These are phyloP conservation scores for Leishmania turanica DNA, from an alignment of 208 protist species.

Conservation along the genomic window DNA sequence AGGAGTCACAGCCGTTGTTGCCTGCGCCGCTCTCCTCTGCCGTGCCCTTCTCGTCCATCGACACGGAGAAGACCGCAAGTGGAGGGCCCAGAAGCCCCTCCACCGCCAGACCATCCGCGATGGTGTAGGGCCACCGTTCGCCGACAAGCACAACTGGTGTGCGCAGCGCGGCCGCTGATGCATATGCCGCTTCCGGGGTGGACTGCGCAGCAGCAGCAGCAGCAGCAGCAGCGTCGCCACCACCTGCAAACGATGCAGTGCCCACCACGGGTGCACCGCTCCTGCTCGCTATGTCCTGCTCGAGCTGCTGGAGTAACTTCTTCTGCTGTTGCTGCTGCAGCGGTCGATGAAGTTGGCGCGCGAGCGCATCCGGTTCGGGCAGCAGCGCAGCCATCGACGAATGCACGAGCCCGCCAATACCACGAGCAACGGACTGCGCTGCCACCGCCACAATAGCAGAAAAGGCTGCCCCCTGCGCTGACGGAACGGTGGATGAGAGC, in stretches of 20 bases:
- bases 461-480: not conserved
- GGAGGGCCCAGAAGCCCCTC: slow-evolving; percentile 7
- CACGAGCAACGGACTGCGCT: slow-evolving; percentile 1
- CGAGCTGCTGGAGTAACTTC: not conserved
- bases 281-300: not conserved
- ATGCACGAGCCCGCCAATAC: not conserved
- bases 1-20: not conserved
- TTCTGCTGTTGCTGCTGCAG: slow-evolving; percentile 6
- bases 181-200: not conserved
- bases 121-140: slow-evolving; percentile 6
- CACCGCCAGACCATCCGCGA: slow-evolving; percentile 15
- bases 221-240: not conserved
- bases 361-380: not conserved
- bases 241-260: not conserved
- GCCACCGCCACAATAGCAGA: not conserved
- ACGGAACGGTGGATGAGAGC: not conserved
- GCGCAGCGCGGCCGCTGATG: not conserved
- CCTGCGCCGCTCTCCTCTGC: not conserved
- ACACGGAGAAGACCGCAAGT: slow-evolving; percentile 3
- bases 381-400: not conserved
- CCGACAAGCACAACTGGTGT: slow-evolving; percentile 2
- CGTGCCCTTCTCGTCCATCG: not conserved
- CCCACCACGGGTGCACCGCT: not conserved
- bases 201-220: not conserved
- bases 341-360: not conserved